These are phyloP conservation scores for Plasmodium adleri DNA, from an alignment of 169 alveolate genomes.

Conservation along the genomic window DNA sequence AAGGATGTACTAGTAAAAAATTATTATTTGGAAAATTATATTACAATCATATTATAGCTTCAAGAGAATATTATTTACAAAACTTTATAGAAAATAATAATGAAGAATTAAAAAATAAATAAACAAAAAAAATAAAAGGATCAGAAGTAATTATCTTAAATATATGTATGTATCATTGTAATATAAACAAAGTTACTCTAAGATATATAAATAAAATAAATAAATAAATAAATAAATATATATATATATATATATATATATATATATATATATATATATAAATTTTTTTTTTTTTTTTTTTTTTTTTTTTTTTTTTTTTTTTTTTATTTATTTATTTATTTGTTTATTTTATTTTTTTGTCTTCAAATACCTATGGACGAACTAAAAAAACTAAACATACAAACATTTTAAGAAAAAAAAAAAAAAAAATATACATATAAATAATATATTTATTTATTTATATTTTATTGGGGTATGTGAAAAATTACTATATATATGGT, in stretches of 20 bases:
- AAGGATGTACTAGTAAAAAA: constrained; percentile 73
- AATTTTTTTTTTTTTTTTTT: too few relatives aligned
- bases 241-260: background rate
- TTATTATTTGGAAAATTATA: constrained; percentile 55
- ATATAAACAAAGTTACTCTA: background rate
- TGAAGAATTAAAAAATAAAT: background rate
- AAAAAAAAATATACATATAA: too few relatives aligned
- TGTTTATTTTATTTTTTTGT: too few relatives aligned
- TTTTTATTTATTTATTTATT: too few relatives aligned
- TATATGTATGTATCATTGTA: background rate
- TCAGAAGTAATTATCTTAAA: too few relatives aligned
- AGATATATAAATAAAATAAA: background rate
- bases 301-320: too few relatives aligned
- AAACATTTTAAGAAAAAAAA: too few relatives aligned
- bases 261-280: background rate
- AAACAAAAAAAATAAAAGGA: background rate
- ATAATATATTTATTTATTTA: too few relatives aligned
- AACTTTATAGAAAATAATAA: constrained; percentile 27
- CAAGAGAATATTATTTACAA: constrained; percentile 48
- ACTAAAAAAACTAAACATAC: too few relatives aligned
- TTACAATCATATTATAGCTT: constrained; percentile 35
- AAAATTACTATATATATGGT: too few relatives aligned
- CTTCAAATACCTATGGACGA: too few relatives aligned
- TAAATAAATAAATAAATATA: background rate
- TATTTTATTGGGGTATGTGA: too few relatives aligned